These are phyloP conservation scores for Orychophragmus violaceus DNA, from an alignment of 345 rosid species.

Conservation along the genomic window DNA sequence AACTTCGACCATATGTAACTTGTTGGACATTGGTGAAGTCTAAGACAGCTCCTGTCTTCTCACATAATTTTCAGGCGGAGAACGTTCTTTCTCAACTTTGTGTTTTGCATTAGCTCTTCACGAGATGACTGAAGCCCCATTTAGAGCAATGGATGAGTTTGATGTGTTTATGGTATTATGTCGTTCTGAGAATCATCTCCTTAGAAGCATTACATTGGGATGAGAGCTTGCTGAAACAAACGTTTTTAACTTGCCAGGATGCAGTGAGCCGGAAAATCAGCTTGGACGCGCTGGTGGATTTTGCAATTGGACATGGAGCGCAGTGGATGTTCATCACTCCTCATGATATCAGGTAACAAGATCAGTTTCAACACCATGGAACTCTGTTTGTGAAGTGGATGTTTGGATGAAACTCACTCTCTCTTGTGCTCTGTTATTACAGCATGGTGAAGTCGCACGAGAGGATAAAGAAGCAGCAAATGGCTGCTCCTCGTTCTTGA, in stretches of 20 bases:
- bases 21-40: no score
- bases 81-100: conserved; percentile 87
- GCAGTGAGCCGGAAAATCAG: conserved; percentile 94
- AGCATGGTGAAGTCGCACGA: conserved; percentile 71
- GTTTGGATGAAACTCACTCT: background rate
- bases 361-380: background rate
- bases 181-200: no score
- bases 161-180: conserved; percentile 99
- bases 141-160: conserved; percentile 97
- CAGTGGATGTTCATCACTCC: conserved; percentile 98
- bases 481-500: conserved; percentile 92
- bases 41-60: no score
- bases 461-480: conserved; percentile 83
- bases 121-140: conserved; percentile 72
- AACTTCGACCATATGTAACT: no score
- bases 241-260: no score
- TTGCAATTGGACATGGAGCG: conserved; percentile 61
- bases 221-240: no score
- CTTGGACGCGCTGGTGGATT: conserved; percentile 73
- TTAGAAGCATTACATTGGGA: no score
- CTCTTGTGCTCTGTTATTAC: conserved; percentile 21
- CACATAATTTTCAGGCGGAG: no score
- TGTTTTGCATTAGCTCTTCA: conserved; percentile 90
- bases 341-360: conserved; percentile 79
- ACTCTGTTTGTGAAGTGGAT: background rate